Evolutionary conservation across 2,329 filamentous ascomycete genomes (phyloP), one percentile per base, ranked within the genome.

Genomic region (Cyphellophora attinorum): DNA sequence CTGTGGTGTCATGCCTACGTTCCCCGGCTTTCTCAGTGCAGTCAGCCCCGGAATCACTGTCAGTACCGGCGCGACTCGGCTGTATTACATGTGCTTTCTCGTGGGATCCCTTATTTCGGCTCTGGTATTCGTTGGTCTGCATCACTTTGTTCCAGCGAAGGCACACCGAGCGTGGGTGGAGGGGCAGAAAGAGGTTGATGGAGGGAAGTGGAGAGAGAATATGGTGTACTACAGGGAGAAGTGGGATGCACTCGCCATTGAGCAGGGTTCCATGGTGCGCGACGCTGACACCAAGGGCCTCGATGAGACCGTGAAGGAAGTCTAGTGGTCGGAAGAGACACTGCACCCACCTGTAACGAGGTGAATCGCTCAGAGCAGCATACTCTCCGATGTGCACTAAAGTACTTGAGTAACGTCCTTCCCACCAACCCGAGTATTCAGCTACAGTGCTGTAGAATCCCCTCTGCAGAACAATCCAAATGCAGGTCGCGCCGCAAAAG

Each of bases 61-160:
- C 18, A 50, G 55, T 12, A 43, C 48, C 11, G 55, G 51, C 14
- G 60, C 57, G 44, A 57, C 54, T 4, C 48, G 55, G 13, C 38
- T 65, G 3, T 64, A 62, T 46, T 59, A 64, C 35, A 48, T 65
- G n/a, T 57, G 59, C 0, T 65, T 58, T 39, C 51, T 58, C 3
- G 45, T 62, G 1, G 62, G 62, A 0, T 55, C 64, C 31, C 48
- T 50, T 4, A 59, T 63, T 29, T 57, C 56, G 37, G 60, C 62
- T 38, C 39, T 54, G 2, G 42, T 57, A 13, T 46, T 41, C 16
- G 27, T 38, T 12, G 40, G 27, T 5, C 31, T 44, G 12, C 38
- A 46, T 19, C 29, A 35, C 15, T 29, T 46, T 25, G 35, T 44
- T 30, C 43, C 43, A 2, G 40, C 38, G 1, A 36, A 21, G 5